Evolutionary conservation across 805 yeast species (phyloP).

Genomic region (Wickerhamomyces chaumierensis): DNA sequence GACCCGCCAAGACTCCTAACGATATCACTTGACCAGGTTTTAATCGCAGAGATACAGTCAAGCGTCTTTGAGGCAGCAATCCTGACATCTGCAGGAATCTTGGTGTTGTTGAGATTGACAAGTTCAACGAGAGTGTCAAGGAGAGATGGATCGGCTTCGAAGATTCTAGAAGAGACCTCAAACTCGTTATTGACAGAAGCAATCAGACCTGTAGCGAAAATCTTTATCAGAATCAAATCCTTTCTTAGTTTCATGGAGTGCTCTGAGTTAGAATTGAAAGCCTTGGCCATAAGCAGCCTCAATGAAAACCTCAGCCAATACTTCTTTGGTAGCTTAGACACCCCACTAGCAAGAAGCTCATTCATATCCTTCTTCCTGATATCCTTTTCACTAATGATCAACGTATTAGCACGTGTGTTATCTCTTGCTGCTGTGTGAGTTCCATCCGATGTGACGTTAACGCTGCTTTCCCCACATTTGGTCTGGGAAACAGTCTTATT

Average conservation of each 20-base stretch:
- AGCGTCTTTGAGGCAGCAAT: slow-evolving; percentile 55
- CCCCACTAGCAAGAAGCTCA: slow-evolving; percentile 54
- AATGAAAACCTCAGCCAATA: slow-evolving; percentile 53
- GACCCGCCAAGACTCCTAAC: slow-evolving; percentile 74
- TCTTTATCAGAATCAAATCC: slow-evolving; percentile 50
- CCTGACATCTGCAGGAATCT: slow-evolving; percentile 40
- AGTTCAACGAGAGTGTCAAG: slow-evolving; percentile 61
- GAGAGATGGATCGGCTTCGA: slow-evolving; percentile 63
- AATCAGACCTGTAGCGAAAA: slow-evolving; percentile 55
- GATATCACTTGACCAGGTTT: slow-evolving; percentile 66
- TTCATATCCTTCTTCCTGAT: slow-evolving; percentile 43
- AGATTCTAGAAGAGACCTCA: slow-evolving; percentile 50
- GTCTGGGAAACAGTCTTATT: not conserved
- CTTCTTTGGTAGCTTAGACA: slow-evolving; percentile 46
- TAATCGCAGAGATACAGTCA: slow-evolving; percentile 55
- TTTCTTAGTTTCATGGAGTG: slow-evolving; percentile 46
- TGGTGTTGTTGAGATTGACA: slow-evolving; percentile 48
- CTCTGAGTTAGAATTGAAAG: slow-evolving; percentile 47
- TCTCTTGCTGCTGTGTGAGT: slow-evolving; percentile 1
- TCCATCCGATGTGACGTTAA: too few relatives aligned
- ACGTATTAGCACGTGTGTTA: slow-evolving; percentile 8
- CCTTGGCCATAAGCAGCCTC: slow-evolving; percentile 55
- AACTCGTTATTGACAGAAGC: slow-evolving; percentile 46
- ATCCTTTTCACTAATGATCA: slow-evolving; percentile 38
- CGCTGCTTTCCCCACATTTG: too few relatives aligned